Conservation (phyloP, 2,329 filamentous ascomycete species). For the Exophiala alcalophila region DNA sequence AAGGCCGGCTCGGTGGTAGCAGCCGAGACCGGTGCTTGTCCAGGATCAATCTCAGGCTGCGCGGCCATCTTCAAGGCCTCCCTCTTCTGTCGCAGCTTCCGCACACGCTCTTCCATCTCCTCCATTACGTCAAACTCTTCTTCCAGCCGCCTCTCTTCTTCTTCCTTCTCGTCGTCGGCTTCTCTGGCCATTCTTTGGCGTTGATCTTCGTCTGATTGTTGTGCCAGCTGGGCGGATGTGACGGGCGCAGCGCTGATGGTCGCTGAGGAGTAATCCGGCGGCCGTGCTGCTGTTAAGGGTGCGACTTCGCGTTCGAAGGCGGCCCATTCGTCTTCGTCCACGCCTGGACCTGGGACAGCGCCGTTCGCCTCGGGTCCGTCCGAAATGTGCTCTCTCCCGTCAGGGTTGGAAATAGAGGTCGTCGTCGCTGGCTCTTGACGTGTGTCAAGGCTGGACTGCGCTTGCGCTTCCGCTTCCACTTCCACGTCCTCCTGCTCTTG, state of each 20-base stretch:
- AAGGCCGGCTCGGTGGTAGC: constrained; percentile 30
- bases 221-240: constrained; percentile 61
- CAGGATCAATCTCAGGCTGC: constrained; percentile 20
- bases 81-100: constrained; percentile 65
- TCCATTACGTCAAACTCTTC: constrained; percentile 83
- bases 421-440: neutral
- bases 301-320: constrained; percentile 83
- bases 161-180: constrained; percentile 68
- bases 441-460: too few species aligned
- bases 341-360: constrained; percentile 25
- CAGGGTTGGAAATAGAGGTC: neutral
- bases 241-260: constrained; percentile 69
- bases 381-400: too few species aligned
- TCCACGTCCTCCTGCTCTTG: neutral
- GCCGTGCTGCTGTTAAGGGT: constrained; percentile 38
- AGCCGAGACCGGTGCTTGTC: constrained; percentile 29
- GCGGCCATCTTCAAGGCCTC: constrained; percentile 59
- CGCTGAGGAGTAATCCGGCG: constrained; percentile 43
- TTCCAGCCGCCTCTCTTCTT: constrained; percentile 69
- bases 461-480: neutral
- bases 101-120: constrained; percentile 69
- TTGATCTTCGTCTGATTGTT: constrained; percentile 49
- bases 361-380: constrained; percentile 6
- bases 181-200: constrained; percentile 53
- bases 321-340: constrained; percentile 80